Evolutionary conservation across 2,329 filamentous ascomycete genomes (phyloP).

Genomic region (Aspergillus intermedius): DNA sequence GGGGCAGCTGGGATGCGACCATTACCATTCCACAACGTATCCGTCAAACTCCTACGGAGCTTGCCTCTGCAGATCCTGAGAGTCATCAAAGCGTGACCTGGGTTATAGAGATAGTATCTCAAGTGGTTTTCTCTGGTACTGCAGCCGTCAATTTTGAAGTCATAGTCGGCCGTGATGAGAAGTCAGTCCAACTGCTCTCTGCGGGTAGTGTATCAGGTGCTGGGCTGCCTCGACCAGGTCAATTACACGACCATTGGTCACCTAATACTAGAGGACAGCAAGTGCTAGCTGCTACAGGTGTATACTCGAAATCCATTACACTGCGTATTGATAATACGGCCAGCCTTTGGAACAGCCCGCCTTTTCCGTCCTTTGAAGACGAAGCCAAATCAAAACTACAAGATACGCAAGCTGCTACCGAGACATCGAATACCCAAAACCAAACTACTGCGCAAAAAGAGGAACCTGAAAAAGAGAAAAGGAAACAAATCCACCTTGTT

Average conservation of each 20-base stretch:
- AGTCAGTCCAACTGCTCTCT: constrained; percentile 65
- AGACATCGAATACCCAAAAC: constrained; percentile 3
- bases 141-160: constrained; percentile 86
- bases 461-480: constrained; percentile 41
- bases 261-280: constrained; percentile 49
- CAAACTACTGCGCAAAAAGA: constrained; percentile 8
- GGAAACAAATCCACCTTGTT: constrained; percentile 72
- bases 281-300: constrained; percentile 60
- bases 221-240: constrained; percentile 55
- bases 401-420: constrained; percentile 14
- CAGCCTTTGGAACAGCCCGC: constrained; percentile 86
- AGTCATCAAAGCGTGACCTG: constrained; percentile 61
- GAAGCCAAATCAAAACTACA: constrained; percentile 14
- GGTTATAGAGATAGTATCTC: constrained; percentile 85
- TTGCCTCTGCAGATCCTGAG: constrained; percentile 19
- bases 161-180: constrained; percentile 75
- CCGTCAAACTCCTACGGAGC: constrained; percentile 48
- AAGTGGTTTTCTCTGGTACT: constrained; percentile 87
- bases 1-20: constrained; percentile 74
- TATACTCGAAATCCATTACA: constrained; percentile 75
- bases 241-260: constrained; percentile 69
- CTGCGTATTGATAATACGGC: constrained; percentile 82
- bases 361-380: constrained; percentile 59
- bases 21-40: constrained; percentile 75
- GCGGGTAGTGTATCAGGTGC: constrained; percentile 47